Evolutionary conservation across 2,329 filamentous ascomycete species (phyloP), one percentile per base, ranked within the genome.

Genomic region (Penicillium psychrosexuale): DNA sequence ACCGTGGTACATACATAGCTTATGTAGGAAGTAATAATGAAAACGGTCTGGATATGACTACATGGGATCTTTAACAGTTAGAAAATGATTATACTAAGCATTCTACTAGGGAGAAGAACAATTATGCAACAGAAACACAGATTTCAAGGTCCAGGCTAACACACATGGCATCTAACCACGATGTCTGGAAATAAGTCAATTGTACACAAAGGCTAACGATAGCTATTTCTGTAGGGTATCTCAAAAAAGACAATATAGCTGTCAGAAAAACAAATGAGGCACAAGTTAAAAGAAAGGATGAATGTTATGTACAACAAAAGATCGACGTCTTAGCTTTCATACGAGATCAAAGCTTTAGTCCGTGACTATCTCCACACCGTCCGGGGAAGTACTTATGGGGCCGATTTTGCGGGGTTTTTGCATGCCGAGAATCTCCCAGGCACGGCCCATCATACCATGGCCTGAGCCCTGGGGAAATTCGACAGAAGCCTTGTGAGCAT

Each of bases 351-450:
- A 36, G 34, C 22, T 47, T 48, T 28, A 61, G 9, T 64, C 60
- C 8, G 51, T 30, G 8, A 65, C 55, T 39, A 66, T 61, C 28
- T 64, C 60, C 44, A 66, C 57, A 13, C 48, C 56, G 24, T 61
- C 62, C 8, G 45, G 47, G 19, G 19, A 19, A 27, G 31, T 53
- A 39, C 47, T 61, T 6, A 43, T 58, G 8, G 61, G 59, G 6
- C 46, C 53, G 34, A 49, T 47, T 53, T 71, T 70, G 45, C 61
- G 62, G 49, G 68, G 64, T 39, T 70, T 67, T 51, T 75, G 69
- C 66, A 75, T 74, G 27, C 69, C 73, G 5, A 76, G 61, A 37
- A 76, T 73, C 53, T 71, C 66, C 73, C 73, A 76, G 28, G 73
- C 71, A 5, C 66, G 66, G 24, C 72, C 72, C 70, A 76, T 75